Percentiles rank a stretch among this genome's conserved stretches.
phyloP scores from a whole-genome alignment of 257 asterid species.

The Anisodus acutangulus region DNA sequence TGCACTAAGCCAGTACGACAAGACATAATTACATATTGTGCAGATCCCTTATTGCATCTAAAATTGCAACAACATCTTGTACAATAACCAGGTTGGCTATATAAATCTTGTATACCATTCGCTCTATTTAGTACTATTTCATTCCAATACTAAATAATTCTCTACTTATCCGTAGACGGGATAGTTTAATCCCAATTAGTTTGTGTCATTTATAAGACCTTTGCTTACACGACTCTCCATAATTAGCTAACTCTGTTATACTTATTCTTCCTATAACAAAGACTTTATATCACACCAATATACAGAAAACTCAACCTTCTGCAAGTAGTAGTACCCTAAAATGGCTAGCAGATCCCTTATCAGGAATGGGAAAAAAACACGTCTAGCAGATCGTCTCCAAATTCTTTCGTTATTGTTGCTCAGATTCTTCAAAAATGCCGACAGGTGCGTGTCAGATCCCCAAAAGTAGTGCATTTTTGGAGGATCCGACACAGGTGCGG shows the following conservation, averaged over 20 bases:
- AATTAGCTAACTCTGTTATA: not conserved
- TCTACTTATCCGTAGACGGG: not conserved
- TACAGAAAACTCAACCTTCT: not conserved
- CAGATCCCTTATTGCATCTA: not conserved
- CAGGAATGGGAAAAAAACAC: not conserved
- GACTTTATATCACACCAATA: not conserved
- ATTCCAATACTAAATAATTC: not conserved
- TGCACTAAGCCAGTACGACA: not conserved
- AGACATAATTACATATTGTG: not conserved
- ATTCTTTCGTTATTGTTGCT: not conserved
- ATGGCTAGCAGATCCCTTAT: conserved; percentile 13
- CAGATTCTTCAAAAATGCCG: not conserved
- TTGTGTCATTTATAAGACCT: not conserved
- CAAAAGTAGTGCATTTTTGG: not conserved
- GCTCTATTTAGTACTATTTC: not conserved
- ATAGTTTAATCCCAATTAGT: not conserved
- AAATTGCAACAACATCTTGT: not conserved
- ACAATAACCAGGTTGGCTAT: not conserved
- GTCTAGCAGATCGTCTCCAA: conserved; percentile 6
- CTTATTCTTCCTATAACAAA: not conserved
- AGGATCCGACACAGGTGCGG: not conserved
- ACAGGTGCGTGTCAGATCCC: not conserved
- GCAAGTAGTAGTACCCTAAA: conserved; percentile 25
- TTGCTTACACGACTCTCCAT: not conserved
- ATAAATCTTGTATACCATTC: not conserved